A percentile compares a stretch with the other conserved stretches of the same genome.
Evolutionary conservation across 139 green algal species (phyloP).

Genomic region (Coelastrella sp.): DNA sequence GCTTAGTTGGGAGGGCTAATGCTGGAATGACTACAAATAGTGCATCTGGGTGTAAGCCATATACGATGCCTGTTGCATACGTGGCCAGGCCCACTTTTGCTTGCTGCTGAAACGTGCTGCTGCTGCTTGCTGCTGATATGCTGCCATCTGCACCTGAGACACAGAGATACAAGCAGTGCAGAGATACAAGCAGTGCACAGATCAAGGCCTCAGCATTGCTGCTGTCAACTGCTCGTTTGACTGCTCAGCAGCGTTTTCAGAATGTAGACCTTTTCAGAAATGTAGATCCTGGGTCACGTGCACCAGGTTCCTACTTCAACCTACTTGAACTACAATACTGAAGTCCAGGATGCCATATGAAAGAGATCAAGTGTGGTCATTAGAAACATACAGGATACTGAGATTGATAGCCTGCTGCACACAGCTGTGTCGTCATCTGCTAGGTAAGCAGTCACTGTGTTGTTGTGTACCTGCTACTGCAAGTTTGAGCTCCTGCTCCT

Average conservation of each 20-base stretch:
- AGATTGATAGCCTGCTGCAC: background rate
- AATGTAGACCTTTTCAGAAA: no score
- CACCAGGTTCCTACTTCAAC: no score
- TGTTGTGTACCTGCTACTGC: constrained; percentile 53
- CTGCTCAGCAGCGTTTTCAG: background rate
- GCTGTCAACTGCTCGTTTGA: background rate
- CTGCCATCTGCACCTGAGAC: constrained; percentile 19
- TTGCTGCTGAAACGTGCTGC: constrained; percentile 17
- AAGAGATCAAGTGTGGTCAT: background rate
- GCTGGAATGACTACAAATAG: constrained; percentile 97
- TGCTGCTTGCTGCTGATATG: constrained; percentile 1
- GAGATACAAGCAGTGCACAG: background rate
- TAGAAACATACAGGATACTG: no score
- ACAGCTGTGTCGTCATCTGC: background rate
- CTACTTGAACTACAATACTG: no score
- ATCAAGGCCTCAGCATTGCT: background rate
- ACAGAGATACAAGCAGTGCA: background rate
- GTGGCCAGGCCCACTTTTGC: constrained; percentile 69
- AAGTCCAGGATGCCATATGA: background rate
- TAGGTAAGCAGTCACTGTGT: background rate
- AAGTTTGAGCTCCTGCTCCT: constrained; percentile 53
- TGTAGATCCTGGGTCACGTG: no score
- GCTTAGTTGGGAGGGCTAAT: constrained; percentile 92
- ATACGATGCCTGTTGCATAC: constrained; percentile 95
- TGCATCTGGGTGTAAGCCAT: constrained; percentile 97